These are phyloP conservation scores for Camellia japonica DNA, from an alignment of 148 eudicot genomes.

Conservation along the genomic window DNA sequence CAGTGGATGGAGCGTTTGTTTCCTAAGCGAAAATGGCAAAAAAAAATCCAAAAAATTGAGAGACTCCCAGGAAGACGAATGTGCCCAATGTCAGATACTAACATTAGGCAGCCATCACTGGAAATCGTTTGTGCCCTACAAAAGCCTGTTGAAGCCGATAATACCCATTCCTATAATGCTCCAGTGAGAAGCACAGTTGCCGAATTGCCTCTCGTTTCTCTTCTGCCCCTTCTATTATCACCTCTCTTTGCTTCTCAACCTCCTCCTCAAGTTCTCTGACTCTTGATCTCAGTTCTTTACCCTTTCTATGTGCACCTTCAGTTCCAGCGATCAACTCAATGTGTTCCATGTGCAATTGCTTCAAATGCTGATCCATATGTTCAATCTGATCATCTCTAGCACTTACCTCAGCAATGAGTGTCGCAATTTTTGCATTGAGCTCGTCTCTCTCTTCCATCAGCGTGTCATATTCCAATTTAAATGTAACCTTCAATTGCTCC, in stretches of 20 bases:
- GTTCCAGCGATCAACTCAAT: conserved; percentile 30
- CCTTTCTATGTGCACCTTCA: conserved; percentile 26
- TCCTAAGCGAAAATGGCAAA: not conserved
- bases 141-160: conserved; percentile 60
- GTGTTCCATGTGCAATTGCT: conserved; percentile 41
- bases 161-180: conserved; percentile 68
- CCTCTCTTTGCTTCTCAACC: conserved; percentile 46
- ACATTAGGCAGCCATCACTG: conserved; percentile 34
- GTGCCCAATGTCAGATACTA: not conserved
- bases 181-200: conserved; percentile 81
- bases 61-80: not conserved
- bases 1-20: conserved; percentile 5
- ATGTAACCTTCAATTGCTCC: conserved; percentile 45
- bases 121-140: conserved; percentile 40
- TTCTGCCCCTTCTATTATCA: conserved; percentile 63
- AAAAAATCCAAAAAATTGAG: not conserved
- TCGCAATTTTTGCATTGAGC: conserved; percentile 24
- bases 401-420: conserved; percentile 29
- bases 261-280: conserved; percentile 50
- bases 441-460: conserved; percentile 41
- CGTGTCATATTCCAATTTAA: conserved; percentile 38
- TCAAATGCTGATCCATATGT: conserved; percentile 43
- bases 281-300: conserved; percentile 37
- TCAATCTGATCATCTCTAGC: conserved; percentile 41
- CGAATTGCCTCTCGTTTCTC: conserved; percentile 81